Evolutionary conservation across 164 flowering plant species (phyloP), one percentile per base, ranked within the genome.

Genomic region (Sextonia rubra): DNA sequence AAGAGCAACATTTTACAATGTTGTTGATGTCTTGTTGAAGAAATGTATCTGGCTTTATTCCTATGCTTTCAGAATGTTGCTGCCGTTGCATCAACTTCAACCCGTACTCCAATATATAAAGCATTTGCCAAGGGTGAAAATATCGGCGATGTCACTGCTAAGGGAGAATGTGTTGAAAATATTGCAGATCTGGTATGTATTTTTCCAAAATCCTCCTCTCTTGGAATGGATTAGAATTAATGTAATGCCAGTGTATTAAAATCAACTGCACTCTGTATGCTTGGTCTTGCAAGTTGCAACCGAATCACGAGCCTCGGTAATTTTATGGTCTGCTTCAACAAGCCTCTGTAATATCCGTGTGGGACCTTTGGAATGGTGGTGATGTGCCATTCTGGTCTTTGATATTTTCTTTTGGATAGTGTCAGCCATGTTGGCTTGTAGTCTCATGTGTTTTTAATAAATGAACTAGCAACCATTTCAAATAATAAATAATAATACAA

Each of bases 41-140:
- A 61, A 12, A 23, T 23, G 14, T 61, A 24, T 48, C 70, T 80
- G 32, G 66, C 71, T 12, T 47, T 26, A 23, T 68, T 74, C 63
- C 3, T 60, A 77, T 72, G 5, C 62, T 70, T 73, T 32, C 67
- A 96, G 99, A 96, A 96, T 86, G 97, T 96, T 74, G 92, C 83
- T 77, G 97, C 99, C 71, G 99, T 96, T 44, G 91, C 99, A 71
- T 93, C 99, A 74, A 96, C 99, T 71, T 93, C 99, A 73, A 96
- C 99, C 63, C 94, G 99, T 47, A 89, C 98, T 30, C 99, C 99
- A 72, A 96, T 96, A 62, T 96, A 96, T 82, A 96, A 96, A 84
- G 99, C 99, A 68, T 96, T 96, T 88, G 99, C 99, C 24, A 92
- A 79, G 82, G 99, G 99, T 71, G 99, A 96, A 78, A 96, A 96